Percentiles rank a stretch among this genome's conserved stretches.
Conservation (phyloP, 2,329 filamentous ascomycete genomes). For the Penicillium sp. region DNA sequence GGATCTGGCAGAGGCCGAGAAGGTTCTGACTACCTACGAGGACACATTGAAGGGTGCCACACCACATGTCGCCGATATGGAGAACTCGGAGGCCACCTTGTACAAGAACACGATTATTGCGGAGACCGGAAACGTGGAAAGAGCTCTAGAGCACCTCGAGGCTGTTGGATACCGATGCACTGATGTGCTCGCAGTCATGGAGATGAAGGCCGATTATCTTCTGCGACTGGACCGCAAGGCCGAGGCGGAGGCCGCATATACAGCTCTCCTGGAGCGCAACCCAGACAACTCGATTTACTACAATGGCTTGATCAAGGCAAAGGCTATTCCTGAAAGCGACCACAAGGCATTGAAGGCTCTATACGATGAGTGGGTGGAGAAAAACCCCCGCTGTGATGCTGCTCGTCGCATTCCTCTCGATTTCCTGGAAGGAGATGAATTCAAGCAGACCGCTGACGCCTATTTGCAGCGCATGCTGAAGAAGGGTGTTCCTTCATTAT, state of each 20-base stretch:
- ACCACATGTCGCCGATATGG: slow-evolving; percentile 74
- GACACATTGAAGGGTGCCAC: slow-evolving; percentile 80
- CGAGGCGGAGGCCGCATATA: slow-evolving; percentile 79
- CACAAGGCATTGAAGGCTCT: slow-evolving; percentile 64
- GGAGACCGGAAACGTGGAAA: slow-evolving; percentile 77
- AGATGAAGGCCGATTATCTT: slow-evolving; percentile 81
- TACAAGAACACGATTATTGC: slow-evolving; percentile 96
- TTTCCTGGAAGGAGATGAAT: slow-evolving; percentile 79
- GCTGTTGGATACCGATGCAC: slow-evolving; percentile 71
- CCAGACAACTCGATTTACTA: slow-evolving; percentile 86
- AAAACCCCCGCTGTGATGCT: slow-evolving; percentile 79
- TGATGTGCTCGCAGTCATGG: slow-evolving; percentile 81
- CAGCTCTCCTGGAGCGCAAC: slow-evolving; percentile 78
- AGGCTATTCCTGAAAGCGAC: slow-evolving; percentile 63
- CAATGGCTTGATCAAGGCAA: slow-evolving; percentile 66
- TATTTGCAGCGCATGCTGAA: slow-evolving; percentile 84
- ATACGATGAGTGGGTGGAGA: slow-evolving; percentile 78
- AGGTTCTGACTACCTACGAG: slow-evolving; percentile 86
- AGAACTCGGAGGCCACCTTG: slow-evolving; percentile 88
- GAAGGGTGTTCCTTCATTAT: slow-evolving; percentile 92
- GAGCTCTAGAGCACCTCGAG: slow-evolving; percentile 83
- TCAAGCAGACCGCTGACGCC: slow-evolving; percentile 69
- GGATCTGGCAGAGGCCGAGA: slow-evolving; percentile 80
- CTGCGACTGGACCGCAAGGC: slow-evolving; percentile 70
- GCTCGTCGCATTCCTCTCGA: slow-evolving; percentile 83